Base-by-base conservation (phyloP, 73 alveolate species). In the Paramecium sonneborni region DNA sequence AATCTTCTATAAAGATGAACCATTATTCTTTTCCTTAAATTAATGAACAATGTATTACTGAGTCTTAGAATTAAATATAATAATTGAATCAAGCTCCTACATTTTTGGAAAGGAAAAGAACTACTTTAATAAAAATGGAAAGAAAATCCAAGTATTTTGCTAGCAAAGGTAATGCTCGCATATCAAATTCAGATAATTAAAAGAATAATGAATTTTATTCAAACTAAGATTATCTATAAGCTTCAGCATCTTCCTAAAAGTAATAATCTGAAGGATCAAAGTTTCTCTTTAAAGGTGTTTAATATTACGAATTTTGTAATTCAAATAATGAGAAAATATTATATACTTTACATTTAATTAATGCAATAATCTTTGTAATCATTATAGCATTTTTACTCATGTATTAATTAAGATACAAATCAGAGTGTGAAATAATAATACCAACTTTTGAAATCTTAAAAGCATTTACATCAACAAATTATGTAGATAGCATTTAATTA, bases 401-500 rank as follows among this genome's bases (percentile, higher is more conserved):
- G 34, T 35, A 35, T 32, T 74, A 74, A 74, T 21, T 35, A 0
- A 35, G 67, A 74, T 74, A 30, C 46, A 74, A 18, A 37, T 21
- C 39, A 9, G 26, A 74, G 34, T 14, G 58, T 32, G 3, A 28
- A 5, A 35, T 24, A 14, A 74, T 74, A 18, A 35, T 35, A 1
- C 87, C 87, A 14, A 74, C 87, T 5, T 30, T 74, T 32, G 39
- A 74, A 38, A 74, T 74, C 20, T 32, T 74, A 35, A 30, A 74
- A 74, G 87, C 87, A 0, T 74, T 74, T 74, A 38, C 46, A 32
- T 30, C 67, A 6, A 74, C 87, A 4, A 43, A 34, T 74, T 74
- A 74, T 38, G 46, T 35, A 74, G 58, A 74, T 74, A 74, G 14
- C 20, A 21, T 74, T 15, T 32, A 74, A 14, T 1, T 74, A 74